Conservation (phyloP, 768 basidiomycete species). For the Phaffia tasmanica region DNA sequence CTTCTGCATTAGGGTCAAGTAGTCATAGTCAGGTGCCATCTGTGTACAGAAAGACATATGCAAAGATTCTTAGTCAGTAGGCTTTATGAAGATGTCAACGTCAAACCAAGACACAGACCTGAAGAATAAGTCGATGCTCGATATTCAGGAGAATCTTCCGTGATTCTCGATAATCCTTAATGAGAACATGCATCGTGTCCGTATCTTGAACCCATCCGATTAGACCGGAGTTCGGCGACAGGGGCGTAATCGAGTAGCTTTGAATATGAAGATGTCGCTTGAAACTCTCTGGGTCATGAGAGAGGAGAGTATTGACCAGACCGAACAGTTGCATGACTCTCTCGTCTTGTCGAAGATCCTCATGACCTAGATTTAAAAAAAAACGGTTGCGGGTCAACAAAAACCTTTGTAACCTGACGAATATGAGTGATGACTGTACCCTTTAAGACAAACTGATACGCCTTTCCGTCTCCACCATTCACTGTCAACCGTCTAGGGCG, state of each 20-base stretch:
- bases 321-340: conserved; percentile 98
- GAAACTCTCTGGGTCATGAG: conserved; percentile 87
- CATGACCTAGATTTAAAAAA: conserved; percentile 61
- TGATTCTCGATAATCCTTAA: conserved; percentile 90
- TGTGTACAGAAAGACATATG: conserved; percentile 35
- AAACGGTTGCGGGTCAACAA: neutral
- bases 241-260: conserved; percentile 78
- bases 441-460: conserved; percentile 85
- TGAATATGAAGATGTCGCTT: conserved; percentile 92
- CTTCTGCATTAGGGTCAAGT: conserved; percentile 84
- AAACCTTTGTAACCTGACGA: neutral
- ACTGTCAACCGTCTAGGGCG: conserved; percentile 78
- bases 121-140: conserved; percentile 96
- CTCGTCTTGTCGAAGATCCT: conserved; percentile 97
- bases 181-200: conserved; percentile 89
- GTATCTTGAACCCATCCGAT: conserved; percentile 92
- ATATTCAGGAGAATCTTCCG: conserved; percentile 94
- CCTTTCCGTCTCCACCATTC: conserved; percentile 80
- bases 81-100: neutral
- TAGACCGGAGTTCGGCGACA: conserved; percentile 90
- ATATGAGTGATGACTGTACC: conserved; percentile 42
- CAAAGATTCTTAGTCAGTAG: neutral
- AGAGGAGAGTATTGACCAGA: conserved; percentile 85
- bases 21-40: conserved; percentile 99
- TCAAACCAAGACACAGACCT: conserved; percentile 46